Percentiles rank a stretch among this genome's conserved stretches.
Evolutionary conservation across 495 filamentous ascomycete genomes (phyloP).

Genomic region (Aspergillus nanangensis): DNA sequence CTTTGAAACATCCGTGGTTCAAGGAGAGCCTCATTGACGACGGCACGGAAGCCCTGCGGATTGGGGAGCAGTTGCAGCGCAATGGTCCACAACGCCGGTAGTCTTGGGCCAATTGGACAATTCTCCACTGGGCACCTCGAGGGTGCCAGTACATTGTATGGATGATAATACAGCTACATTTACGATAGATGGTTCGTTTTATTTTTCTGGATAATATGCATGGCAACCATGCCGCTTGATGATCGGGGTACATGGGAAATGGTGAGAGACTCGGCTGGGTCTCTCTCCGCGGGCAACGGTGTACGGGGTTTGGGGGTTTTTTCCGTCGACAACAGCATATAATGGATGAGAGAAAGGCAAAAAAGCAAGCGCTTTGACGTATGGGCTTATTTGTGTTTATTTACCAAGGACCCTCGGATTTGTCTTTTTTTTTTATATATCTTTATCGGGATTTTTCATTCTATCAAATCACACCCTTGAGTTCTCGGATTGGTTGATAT

Average conservation of each 20-base stretch:
- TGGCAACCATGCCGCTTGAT: slow-evolving; percentile 19
- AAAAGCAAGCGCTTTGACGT: neutral
- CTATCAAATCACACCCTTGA: too few species aligned
- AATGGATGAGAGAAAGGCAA: neutral
- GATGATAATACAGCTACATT: slow-evolving; percentile 23
- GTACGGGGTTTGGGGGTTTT: slow-evolving; percentile 2
- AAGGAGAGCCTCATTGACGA: slow-evolving; percentile 81
- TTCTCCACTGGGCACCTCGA: neutral
- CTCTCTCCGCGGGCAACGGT: neutral
- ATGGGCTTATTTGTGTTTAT: slow-evolving; percentile 8
- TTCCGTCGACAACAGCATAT: neutral
- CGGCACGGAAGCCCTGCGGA: slow-evolving; percentile 85
- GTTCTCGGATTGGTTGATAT: too few species aligned
- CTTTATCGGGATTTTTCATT: too few species aligned
- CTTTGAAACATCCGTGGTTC: slow-evolving; percentile 93
- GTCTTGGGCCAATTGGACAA: neutral
- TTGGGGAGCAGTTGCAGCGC: slow-evolving; percentile 42
- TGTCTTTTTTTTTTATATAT: slow-evolving; percentile 10
- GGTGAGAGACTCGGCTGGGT: neutral
- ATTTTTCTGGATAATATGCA: slow-evolving; percentile 31
- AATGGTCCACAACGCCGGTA: slow-evolving; percentile 15
- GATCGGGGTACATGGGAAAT: slow-evolving; percentile 10
- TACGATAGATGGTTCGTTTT: slow-evolving; percentile 27
- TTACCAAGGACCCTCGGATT: neutral
- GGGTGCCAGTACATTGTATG: slow-evolving; percentile 11